A percentile compares a stretch with the other conserved stretches of the same genome.
These are phyloP conservation scores for Backusella luteola DNA, from an alignment of 192 early-diverging fungal species.

Conservation along the genomic window DNA sequence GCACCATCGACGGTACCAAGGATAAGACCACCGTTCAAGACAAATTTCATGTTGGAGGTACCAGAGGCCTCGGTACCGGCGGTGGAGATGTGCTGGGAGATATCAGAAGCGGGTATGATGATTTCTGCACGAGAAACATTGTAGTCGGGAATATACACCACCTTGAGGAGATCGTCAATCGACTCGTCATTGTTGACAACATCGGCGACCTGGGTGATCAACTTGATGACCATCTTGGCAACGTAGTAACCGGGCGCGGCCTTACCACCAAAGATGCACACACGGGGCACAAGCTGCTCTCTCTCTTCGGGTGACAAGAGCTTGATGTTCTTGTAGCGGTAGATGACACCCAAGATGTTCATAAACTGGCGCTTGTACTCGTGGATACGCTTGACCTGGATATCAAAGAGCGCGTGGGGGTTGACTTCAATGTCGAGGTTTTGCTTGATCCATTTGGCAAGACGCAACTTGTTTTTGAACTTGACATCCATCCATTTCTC, in stretches of 20 bases:
- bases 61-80: conserved; percentile 99
- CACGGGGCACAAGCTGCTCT: conserved; percentile 72
- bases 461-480: conserved; percentile 85
- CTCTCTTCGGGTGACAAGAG: conserved; percentile 64
- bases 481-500: conserved; percentile 90
- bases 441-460: conserved; percentile 82
- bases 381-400: conserved; percentile 98
- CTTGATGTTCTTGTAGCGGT: conserved; percentile 88
- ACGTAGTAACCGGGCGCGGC: conserved; percentile 97
- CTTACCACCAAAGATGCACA: conserved; percentile 96
- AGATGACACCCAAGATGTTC: conserved; percentile 94
- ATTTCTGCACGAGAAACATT: conserved; percentile 96
- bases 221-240: conserved; percentile 97
- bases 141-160: conserved; percentile 98
- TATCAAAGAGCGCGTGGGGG: conserved; percentile 91
- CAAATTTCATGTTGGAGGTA: conserved; percentile 99
- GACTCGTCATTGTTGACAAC: conserved; percentile 86
- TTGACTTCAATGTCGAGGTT: conserved; percentile 70
- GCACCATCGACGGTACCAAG: conserved; percentile 97
- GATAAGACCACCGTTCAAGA: conserved; percentile 96
- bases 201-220: conserved; percentile 91
- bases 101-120: conserved; percentile 96
- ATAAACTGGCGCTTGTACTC: conserved; percentile 99
- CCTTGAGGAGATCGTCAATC: conserved; percentile 84
- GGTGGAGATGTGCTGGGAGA: conserved; percentile 99